phyloP scores from a whole-genome alignment of 2,329 filamentous ascomycete species.

The Colletotrichum kahawae region DNA sequence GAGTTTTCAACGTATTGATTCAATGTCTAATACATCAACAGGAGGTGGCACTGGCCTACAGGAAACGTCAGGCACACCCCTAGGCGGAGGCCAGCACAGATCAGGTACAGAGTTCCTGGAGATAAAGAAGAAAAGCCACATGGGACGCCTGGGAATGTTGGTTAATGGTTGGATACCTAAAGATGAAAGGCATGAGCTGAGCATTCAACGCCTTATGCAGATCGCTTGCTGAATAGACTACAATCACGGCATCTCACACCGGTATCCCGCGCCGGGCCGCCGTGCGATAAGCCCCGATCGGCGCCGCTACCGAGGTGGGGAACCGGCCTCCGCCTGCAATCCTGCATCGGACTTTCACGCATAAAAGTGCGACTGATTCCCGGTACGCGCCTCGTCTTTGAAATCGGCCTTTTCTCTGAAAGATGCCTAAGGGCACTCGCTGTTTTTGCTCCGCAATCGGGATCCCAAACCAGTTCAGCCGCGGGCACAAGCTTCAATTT shows the following conservation, averaged over 20 bases:
- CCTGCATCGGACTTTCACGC: not conserved
- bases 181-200: not conserved
- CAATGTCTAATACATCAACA: no score
- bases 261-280: not conserved
- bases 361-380: not conserved
- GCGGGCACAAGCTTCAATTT: not conserved
- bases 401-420: not conserved
- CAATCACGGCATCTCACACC: not conserved
- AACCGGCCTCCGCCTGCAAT: not conserved
- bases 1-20: no score
- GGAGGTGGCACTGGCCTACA: not conserved
- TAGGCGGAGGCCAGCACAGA: not conserved
- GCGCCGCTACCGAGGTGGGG: not conserved
- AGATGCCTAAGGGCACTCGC: not conserved
- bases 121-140: not conserved
- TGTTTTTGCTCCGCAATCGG: not conserved
- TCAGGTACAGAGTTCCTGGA: not conserved
- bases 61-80: not conserved
- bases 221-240: not conserved
- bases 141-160: not conserved
- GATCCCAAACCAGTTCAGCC: not conserved
- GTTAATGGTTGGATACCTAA: not conserved
- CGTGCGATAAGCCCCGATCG: not conserved
- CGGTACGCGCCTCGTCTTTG: not conserved
- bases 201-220: fast-evolving